Conservation (phyloP, 1,284 basidiomycete species). For the Spongispora temasekensis region DNA sequence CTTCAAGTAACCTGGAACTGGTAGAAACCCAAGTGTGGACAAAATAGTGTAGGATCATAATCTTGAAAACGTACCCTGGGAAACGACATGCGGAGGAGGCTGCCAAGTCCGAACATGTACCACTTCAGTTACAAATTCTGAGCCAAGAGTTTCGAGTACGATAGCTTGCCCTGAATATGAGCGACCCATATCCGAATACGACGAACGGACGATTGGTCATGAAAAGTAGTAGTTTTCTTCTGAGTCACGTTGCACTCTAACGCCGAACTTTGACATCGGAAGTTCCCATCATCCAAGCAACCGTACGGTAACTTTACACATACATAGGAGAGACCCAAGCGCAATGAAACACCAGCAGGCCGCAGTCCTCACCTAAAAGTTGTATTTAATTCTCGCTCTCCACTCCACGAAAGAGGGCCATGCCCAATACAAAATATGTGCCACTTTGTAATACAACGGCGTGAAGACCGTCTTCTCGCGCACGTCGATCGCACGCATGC, state of each 20-base stretch:
- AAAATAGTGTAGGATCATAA: background rate
- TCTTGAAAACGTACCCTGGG: constrained; percentile 47
- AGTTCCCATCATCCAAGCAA: too few species aligned
- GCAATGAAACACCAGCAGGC: background rate
- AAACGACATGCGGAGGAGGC: constrained; percentile 73
- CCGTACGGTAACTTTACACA: too few species aligned
- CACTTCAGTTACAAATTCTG: background rate
- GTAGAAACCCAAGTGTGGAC: too few species aligned
- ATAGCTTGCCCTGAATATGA: constrained; percentile 71
- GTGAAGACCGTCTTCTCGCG: constrained; percentile 58
- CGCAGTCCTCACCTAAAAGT: constrained; percentile 35
- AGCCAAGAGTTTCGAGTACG: background rate
- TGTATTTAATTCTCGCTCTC: constrained; percentile 62
- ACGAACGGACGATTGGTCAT: constrained; percentile 45
- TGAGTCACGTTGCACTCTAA: too few species aligned
- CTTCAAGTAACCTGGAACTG: constrained; percentile 80
- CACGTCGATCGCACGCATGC: constrained; percentile 58
- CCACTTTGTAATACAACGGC: constrained; percentile 46
- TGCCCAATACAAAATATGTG: constrained; percentile 62
- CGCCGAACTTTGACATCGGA: too few species aligned
- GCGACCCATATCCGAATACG: constrained; percentile 81
- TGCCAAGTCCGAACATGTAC: constrained; percentile 29
- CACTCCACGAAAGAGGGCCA: constrained; percentile 58
- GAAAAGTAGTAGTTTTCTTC: too few species aligned
- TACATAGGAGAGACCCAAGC: too few species aligned